phyloP scores from a whole-genome alignment of 2,329 filamentous ascomycete genomes.

The Dothideomycetidae sp. region DNA sequence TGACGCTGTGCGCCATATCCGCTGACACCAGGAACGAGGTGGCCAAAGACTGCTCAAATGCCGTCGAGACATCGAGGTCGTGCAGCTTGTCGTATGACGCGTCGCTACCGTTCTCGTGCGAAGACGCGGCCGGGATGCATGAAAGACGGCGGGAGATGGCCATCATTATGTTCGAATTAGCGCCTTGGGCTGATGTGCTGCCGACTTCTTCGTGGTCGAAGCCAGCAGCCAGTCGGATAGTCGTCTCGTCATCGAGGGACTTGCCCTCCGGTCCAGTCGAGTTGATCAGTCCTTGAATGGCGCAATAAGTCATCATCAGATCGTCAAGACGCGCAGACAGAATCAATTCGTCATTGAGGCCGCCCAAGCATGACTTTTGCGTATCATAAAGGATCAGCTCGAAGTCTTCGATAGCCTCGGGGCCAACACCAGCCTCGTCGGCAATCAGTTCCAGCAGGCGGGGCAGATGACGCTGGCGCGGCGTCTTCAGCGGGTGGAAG shows the following conservation, averaged over 20 bases:
- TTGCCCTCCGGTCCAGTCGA: conserved; percentile 47
- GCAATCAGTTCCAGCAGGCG: conserved; percentile 77
- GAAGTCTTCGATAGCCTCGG: conserved; percentile 72
- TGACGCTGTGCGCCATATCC: conserved; percentile 93
- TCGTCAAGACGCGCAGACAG: conserved; percentile 95
- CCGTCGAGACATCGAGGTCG: conserved; percentile 54
- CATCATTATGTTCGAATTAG: conserved; percentile 81
- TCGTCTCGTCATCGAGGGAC: conserved; percentile 55
- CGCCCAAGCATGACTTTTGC: conserved; percentile 77
- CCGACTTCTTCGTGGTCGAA: conserved; percentile 99
- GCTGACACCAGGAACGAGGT: conserved; percentile 89
- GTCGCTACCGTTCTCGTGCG: conserved; percentile 41
- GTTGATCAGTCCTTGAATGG: conserved; percentile 68
- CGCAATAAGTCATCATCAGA: conserved; percentile 90
- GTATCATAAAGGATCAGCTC: conserved; percentile 96
- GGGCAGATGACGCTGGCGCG: conserved; percentile 76
- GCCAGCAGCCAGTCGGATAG: conserved; percentile 80
- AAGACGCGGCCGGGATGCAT: conserved; percentile 51
- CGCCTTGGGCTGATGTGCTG: conserved; percentile 80
- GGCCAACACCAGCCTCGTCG: conserved; percentile 54
- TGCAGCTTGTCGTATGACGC: conserved; percentile 50
- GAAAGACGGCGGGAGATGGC: conserved; percentile 76
- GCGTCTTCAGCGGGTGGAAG: conserved; percentile 62
- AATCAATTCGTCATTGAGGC: conserved; percentile 84
- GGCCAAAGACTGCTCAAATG: conserved; percentile 83